Conservation (phyloP, 495 filamentous ascomycete species). For the Podospora bellae-mahoneyi region DNA sequence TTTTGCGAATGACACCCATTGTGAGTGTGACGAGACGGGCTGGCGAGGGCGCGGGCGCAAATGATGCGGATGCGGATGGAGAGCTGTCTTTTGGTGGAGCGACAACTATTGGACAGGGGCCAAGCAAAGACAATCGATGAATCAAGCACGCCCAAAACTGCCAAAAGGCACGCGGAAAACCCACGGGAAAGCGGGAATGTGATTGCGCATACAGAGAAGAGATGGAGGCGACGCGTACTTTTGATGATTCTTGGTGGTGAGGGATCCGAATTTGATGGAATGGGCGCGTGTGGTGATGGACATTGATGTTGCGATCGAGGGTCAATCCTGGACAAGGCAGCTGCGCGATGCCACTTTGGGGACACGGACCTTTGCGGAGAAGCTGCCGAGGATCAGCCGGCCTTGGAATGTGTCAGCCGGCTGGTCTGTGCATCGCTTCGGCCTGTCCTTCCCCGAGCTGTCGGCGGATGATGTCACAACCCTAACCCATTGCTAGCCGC, state of each 20-base stretch:
- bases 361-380: background rate
- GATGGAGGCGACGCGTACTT: constrained; percentile 21
- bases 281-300: constrained; percentile 7
- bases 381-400: constrained; percentile 13
- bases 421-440: background rate
- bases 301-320: constrained; percentile 21
- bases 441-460: background rate
- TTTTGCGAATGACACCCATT: constrained; percentile 97
- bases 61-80: constrained; percentile 8
- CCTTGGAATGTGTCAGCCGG: background rate
- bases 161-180: constrained; percentile 14
- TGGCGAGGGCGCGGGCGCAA: constrained; percentile 1
- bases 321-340: constrained; percentile 11
- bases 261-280: constrained; percentile 26
- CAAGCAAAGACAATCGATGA: background rate
- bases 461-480: constrained; percentile 1
- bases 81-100: constrained; percentile 20
- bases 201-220: constrained; percentile 6
- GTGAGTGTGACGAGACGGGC: constrained; percentile 14
- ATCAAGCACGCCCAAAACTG: constrained; percentile 12
- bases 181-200: constrained; percentile 10
- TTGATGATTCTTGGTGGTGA: constrained; percentile 23
- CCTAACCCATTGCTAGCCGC: constrained; percentile 2
- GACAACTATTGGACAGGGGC: constrained; percentile 19
- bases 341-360: background rate